A percentile compares a stretch with the other conserved stretches of the same genome.
phyloP scores from a whole-genome alignment of 805 yeast species.

The Cyberlindnera galapagoensis region DNA sequence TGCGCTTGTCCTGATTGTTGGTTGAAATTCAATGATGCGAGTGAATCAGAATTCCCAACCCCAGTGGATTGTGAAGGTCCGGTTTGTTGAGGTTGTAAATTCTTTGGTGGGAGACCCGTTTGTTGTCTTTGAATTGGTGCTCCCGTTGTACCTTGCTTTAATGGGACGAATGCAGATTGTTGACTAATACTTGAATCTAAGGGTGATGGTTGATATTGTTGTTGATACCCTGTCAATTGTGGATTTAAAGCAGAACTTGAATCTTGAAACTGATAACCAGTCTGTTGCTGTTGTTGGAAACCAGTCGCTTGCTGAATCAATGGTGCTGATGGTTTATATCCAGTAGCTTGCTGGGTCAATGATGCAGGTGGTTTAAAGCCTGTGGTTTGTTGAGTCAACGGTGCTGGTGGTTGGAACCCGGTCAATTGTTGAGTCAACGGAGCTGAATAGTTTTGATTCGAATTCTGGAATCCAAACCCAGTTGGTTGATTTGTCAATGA shows the following conservation, averaged over 20 bases:
- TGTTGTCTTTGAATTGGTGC: conserved; percentile 43
- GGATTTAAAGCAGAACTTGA: too few relatives aligned
- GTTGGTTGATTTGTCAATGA: conserved; percentile 17
- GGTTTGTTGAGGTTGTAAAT: conserved; percentile 6
- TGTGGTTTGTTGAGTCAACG: conserved; percentile 8
- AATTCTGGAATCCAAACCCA: conserved; percentile 22
- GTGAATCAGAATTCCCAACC: too few relatives aligned
- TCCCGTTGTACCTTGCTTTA: conserved; percentile 10
- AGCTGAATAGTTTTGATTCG: conserved; percentile 17
- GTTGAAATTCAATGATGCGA: too few relatives aligned
- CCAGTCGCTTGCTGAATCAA: not conserved
- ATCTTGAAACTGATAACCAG: too few relatives aligned
- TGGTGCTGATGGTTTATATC: conserved; percentile 1
- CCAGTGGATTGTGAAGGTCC: conserved; percentile 16
- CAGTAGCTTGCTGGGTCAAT: conserved; percentile 11
- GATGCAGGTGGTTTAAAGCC: conserved; percentile 6
- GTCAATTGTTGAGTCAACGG: conserved; percentile 12
- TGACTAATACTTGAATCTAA: too few relatives aligned
- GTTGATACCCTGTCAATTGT: too few relatives aligned
- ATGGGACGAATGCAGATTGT: conserved; percentile 5
- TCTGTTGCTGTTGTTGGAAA: too few relatives aligned
- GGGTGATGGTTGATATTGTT: too few relatives aligned
- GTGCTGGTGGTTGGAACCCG: conserved; percentile 9
- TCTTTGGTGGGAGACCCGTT: conserved; percentile 50
- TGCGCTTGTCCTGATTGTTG: too few relatives aligned